phyloP scores from a whole-genome alignment of 1,139 yeast species.

The Yamadazyma trypodendri region DNA sequence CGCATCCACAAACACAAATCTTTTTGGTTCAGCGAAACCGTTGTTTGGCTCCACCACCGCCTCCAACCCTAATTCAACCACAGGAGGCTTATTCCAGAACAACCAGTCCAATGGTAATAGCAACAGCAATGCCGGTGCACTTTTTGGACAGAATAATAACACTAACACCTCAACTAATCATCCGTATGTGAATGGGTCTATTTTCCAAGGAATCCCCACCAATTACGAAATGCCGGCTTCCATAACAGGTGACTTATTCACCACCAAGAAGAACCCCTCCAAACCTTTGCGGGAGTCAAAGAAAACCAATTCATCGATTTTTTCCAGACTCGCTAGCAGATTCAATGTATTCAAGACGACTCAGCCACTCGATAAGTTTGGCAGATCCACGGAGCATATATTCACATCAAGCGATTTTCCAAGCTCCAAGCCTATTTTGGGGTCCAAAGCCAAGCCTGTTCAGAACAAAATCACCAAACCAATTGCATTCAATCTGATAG shows the following conservation, averaged over 20 bases:
- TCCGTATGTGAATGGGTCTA: conserved; percentile 10
- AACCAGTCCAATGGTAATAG: conserved; percentile 8
- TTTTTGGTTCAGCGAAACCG: conserved; percentile 4
- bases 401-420: conserved; percentile 16
- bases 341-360: conserved; percentile 31
- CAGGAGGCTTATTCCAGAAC: conserved; percentile 15
- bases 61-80: background rate
- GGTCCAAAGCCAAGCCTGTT: background rate
- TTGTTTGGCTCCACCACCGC: conserved; percentile 2
- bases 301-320: conserved; percentile 18
- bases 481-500: conserved; percentile 11
- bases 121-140: no score
- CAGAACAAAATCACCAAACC: conserved; percentile 16
- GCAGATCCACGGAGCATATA: conserved; percentile 10
- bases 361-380: background rate
- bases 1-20: background rate
- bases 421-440: conserved; percentile 7
- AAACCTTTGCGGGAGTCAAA: background rate
- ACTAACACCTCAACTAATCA: conserved; percentile 2
- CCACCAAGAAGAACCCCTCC: conserved; percentile 1
- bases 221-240: conserved; percentile 33
- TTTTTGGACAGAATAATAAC: background rate
- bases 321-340: conserved; percentile 38
- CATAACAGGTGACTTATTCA: conserved; percentile 33
- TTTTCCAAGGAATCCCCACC: conserved; percentile 12